Evolutionary conservation across 768 basidiomycete species (phyloP), one percentile per base, ranked within the genome.

Genomic region (Lactarius pseudohatsudake): DNA sequence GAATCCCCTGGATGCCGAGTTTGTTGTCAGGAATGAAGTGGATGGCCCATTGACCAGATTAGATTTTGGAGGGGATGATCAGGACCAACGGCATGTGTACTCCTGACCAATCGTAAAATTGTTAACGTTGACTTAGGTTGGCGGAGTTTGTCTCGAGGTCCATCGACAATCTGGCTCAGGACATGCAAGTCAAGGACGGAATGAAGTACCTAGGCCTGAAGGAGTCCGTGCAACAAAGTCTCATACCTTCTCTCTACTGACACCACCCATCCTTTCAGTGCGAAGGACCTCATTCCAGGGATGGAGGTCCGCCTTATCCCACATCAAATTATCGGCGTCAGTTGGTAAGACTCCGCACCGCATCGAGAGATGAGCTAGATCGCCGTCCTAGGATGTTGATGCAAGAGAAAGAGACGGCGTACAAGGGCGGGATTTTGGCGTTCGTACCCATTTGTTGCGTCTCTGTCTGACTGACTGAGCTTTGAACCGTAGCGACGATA

Each of bases 311-410:
- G 85, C 4, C 79, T 93, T 10, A 79, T 93, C 66, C 83, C 85
- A 8, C 92, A 93, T 72, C 89, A 93, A 75, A 78, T 84, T 43
- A 87, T 93, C 59, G 91, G 92, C 0, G 90, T 93, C 20, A 82
- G 83, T 43, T 93, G 90, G 88, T 84, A 65, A 40, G 77, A 22
- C n/a, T 34, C n/a, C 69, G 28, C 59, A 18, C 13, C 40, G 18
- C 59, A 30, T 57, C 6, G 26, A 38, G 26, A 32, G n/a, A 15
- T 15, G n/a, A 16, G 6, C 32, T 30, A 40, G 15, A 38, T 20
- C 36, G 5, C 34, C 18, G 22, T n/a, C 28, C 4, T 40, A 85
- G 85, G 86, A 91, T 93, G 90, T 64, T 89, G 0, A 79, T 86
- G 18, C 85, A 86, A 72, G 89, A 90, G 72, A 77, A 74, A 26